Evolutionary conservation across 257 asterid genomes (phyloP), one percentile per base, ranked within the genome.

Genomic region (Gynochthodes officinalis): DNA sequence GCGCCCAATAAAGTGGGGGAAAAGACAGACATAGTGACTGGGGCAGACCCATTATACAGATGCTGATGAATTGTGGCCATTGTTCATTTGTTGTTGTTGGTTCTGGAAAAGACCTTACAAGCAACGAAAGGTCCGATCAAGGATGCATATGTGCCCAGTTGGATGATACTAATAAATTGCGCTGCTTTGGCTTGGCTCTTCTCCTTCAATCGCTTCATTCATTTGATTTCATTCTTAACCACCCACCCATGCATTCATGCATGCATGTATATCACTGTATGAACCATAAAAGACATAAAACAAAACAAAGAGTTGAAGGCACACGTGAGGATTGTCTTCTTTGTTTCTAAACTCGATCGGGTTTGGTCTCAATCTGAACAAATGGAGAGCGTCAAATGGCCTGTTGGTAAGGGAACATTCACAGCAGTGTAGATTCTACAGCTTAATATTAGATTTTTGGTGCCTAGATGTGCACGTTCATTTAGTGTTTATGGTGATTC

Each of bases 331-430:
- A 13, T 50, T 82, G 71, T 78, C 78, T 27, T 49, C 25, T 53
- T 25, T 74, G 71, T 75, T 60, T 57, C 55, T 43, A 68, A 42
- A 23, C 66, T 39, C 18, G 53, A 25, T n/a, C n/a, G 67, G 63
- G 10, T 58, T 63, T 16, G 52, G 27, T 71, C 42, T 68, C 48
- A 27, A 27, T 42, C 65, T 48, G 67, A 64, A 59, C 64, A 48
- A 8, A n/a, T n/a, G n/a, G 64, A 70, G 79, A 62, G 75, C 58
- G 81, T 73, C 77, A 77, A 86, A 74, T 30, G 83, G 93, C 88
- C 79, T 48, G 89, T 82, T 86, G 89, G 86, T 82, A 77, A 76
- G 93, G 93, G 75, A 84, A 84, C 90, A 82, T 70, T 74, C 63
- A 77, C 73, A 43, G 27, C 37, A 30, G n/a, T 9, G 27, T 30